Evolutionary conservation across 805 yeast species (phyloP).

Genomic region (Barnettozyma californica): DNA sequence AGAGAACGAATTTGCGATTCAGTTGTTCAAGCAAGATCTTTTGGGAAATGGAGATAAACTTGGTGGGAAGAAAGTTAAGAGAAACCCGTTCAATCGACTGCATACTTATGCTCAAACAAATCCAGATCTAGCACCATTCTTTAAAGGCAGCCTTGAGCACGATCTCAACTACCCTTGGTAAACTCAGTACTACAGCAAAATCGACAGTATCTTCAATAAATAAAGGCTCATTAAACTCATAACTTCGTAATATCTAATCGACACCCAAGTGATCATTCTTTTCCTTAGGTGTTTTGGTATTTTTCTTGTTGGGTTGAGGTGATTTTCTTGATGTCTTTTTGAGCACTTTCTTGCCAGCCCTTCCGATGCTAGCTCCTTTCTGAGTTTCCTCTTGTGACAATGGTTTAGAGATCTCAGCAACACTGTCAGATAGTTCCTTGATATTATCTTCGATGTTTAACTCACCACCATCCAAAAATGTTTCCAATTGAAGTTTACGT

Average conservation of each 20-base stretch:
- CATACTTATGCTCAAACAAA: slow-evolving; percentile 32
- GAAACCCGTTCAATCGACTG: slow-evolving; percentile 52
- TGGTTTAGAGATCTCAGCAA: slow-evolving; percentile 1
- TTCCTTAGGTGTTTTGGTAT: background rate
- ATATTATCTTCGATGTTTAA: background rate
- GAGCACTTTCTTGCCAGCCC: background rate
- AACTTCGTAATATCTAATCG: background rate
- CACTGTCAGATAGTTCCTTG: slow-evolving; percentile 1
- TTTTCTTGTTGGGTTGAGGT: background rate
- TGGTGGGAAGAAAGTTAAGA: slow-evolving; percentile 39
- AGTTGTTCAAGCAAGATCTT: slow-evolving; percentile 49
- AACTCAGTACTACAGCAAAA: background rate
- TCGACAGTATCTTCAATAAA: background rate
- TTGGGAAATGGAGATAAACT: slow-evolving; percentile 47
- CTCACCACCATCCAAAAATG: slow-evolving; percentile 23
- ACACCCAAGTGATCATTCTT: background rate
- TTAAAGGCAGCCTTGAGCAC: background rate
- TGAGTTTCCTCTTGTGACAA: background rate
- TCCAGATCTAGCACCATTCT: slow-evolving; percentile 13
- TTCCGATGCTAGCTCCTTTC: background rate
- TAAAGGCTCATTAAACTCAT: background rate
- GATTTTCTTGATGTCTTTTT: background rate
- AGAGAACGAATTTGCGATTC: slow-evolving; percentile 50
- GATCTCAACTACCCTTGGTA: background rate
- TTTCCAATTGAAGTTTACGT: slow-evolving; percentile 55